phyloP scores from a whole-genome alignment of 2,329 filamentous ascomycete genomes.

The Aureobasidium sp. region DNA sequence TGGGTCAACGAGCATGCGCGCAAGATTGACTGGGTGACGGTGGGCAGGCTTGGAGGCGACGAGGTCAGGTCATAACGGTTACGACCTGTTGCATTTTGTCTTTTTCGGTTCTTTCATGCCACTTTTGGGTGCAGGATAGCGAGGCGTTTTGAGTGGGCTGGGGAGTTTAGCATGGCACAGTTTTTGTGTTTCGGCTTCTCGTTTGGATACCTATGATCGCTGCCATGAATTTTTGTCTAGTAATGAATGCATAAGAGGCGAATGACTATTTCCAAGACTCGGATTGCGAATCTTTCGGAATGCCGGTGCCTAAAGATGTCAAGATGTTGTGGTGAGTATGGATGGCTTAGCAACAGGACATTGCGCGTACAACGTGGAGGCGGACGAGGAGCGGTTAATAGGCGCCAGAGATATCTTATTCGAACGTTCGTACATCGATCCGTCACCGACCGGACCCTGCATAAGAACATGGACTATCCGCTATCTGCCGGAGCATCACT shows the following conservation, averaged over 20 bases:
- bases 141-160: conserved; percentile 12
- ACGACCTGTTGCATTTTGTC: not conserved
- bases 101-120: not conserved
- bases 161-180: not conserved
- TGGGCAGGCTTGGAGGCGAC: conserved; percentile 44
- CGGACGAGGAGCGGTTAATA: not conserved
- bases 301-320: not conserved
- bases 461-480: not conserved
- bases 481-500: not conserved
- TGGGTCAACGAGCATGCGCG: conserved; percentile 38
- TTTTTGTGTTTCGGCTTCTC: not conserved
- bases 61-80: conserved; percentile 10
- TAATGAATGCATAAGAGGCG: not conserved
- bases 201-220: conserved; percentile 7
- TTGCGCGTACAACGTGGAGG: not conserved
- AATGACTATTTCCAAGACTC: not conserved
- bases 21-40: conserved; percentile 41
- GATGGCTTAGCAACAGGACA: conserved; percentile 2
- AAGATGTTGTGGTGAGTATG: not conserved
- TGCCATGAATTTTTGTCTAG: not conserved
- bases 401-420: not conserved
- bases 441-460: not conserved
- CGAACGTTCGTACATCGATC: not conserved
- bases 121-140: not conserved
- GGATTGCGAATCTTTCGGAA: not conserved